Evolutionary conservation across 495 filamentous ascomycete genomes (phyloP), one percentile per base, ranked within the genome.

Genomic region (Schizothecium vesticola): DNA sequence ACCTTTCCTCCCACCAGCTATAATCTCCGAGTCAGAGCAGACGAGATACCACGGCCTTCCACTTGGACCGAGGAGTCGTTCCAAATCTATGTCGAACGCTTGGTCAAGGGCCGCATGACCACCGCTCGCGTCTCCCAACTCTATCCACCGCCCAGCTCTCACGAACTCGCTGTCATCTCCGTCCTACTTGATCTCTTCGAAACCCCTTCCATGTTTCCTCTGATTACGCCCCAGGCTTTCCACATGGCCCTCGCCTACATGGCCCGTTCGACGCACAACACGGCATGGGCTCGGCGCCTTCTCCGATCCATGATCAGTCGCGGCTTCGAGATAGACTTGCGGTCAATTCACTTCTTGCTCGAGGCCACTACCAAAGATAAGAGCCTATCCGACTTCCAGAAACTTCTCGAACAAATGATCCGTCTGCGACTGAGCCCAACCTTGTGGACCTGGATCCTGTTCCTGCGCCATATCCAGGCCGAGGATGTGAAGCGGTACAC

Each of bases 381-480:
- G 6, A 74, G 81, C 64, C 64, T 84, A 28, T 11, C 64, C 2
- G 64, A 61, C 8, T 83, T 82, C 64, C 63, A 76, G n/a, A 65
- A 29, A 3, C 65, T 72, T 28, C 23, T 83, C 25, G 65, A 64
- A 22, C 63, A 67, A 19, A 81, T 84, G 81, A 55, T 72, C 26
- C 59, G 64, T 4, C 70, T 67, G 43, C 77, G 76, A 8, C 65
- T 69, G 28, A 59, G 31, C n/a, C 72, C 78, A 0, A 75, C 79
- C 56, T 60, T 72, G 2, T 69, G 71, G 25, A 79, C 79, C 6
- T 84, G 82, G 82, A 63, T 73, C 1, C 69, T 79, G 7, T 80
- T 83, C 66, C 57, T 84, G 22, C 67, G 73, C 25, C 69, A 83
- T 63, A 71, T 83, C 63, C 59, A 80, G 61, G 74, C 73, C 43